Evolutionary conservation across 352 stramenopile species (phyloP).

Genomic region (Phytopythium ostracodes): DNA sequence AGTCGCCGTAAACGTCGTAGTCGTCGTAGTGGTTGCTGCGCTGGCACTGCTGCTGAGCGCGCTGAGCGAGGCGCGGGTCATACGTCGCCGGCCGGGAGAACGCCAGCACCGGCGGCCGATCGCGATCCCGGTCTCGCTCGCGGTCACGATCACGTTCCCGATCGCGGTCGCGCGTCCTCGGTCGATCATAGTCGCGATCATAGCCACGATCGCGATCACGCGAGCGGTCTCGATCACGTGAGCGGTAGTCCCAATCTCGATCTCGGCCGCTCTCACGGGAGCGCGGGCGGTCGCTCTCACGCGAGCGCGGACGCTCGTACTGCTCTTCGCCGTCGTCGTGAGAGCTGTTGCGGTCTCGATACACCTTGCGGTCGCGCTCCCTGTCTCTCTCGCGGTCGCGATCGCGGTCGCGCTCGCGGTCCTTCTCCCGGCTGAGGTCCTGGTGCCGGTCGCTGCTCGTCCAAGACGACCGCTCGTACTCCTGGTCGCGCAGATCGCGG

Average conservation of each 20-base stretch:
- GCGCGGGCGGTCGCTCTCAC: not conserved
- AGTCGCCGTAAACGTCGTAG: conserved; percentile 37
- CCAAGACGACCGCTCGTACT: not conserved
- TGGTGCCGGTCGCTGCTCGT: conserved; percentile 1
- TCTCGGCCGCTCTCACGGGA: not conserved
- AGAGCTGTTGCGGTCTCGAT: not conserved
- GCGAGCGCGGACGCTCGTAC: conserved; percentile 9
- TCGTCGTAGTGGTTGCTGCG: conserved; percentile 31
- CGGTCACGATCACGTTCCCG: conserved; percentile 30
- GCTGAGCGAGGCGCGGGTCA: conserved; percentile 64
- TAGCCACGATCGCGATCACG: conserved; percentile 25
- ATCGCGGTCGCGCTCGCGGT: not conserved
- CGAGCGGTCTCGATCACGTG: conserved; percentile 7
- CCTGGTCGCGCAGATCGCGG: conserved; percentile 2
- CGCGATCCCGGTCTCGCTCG: conserved; percentile 22
- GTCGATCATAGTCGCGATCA: conserved; percentile 27
- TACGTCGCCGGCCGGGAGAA: conserved; percentile 85
- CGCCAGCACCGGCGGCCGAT: conserved; percentile 28
- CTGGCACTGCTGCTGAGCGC: conserved; percentile 32
- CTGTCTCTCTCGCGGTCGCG: not conserved
- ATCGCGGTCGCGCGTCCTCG: conserved; percentile 20
- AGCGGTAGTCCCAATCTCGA: conserved; percentile 7
- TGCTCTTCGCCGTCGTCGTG: conserved; percentile 12
- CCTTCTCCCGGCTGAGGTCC: not conserved
- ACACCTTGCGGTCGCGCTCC: not conserved